Evolutionary conservation across 768 basidiomycete species (phyloP).

Genomic region (Rhizopogon sp.): DNA sequence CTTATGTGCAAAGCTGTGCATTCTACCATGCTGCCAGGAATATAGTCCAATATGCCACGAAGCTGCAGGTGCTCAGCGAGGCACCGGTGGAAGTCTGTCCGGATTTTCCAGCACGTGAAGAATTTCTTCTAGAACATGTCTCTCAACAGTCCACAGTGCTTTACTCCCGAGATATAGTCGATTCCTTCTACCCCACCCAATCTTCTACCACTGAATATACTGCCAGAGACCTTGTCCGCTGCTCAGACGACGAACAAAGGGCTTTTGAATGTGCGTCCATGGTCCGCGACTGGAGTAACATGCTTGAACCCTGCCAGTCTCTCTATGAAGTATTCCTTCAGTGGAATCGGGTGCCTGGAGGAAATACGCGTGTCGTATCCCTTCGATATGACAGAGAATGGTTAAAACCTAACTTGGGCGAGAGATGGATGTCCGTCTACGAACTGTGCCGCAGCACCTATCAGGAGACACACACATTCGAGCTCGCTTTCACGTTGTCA

Average conservation of each 20-base stretch:
- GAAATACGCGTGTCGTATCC: neutral
- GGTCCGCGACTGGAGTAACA: neutral
- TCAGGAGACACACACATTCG: slow-evolving; percentile 5
- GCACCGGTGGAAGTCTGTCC: neutral
- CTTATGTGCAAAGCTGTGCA: slow-evolving; percentile 23
- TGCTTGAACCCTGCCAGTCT: neutral
- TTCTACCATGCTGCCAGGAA: slow-evolving; percentile 15
- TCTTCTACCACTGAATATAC: neutral
- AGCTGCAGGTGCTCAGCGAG: slow-evolving; percentile 3
- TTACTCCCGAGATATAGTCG: slow-evolving; percentile 3
- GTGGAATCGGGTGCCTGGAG: neutral
- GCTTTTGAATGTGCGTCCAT: slow-evolving; percentile 5
- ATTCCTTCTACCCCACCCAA: neutral
- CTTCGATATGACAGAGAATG: slow-evolving; percentile 15
- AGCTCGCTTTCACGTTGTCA: slow-evolving; percentile 24
- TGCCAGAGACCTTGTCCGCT: slow-evolving; percentile 5
- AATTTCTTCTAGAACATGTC: slow-evolving; percentile 11
- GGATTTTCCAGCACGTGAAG: slow-evolving; percentile 9
- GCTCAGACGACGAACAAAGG: slow-evolving; percentile 2
- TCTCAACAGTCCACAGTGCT: slow-evolving; percentile 10
- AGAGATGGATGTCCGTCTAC: slow-evolving; percentile 22
- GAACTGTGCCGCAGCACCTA: slow-evolving; percentile 12
- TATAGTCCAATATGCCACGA: slow-evolving; percentile 1
- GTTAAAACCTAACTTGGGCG: slow-evolving; percentile 15
- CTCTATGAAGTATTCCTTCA: neutral